A percentile compares a stretch with the other conserved stretches of the same genome.
These are phyloP conservation scores for Platanthera zijinensis DNA, from an alignment of 106 monocot species.

Conservation along the genomic window DNA sequence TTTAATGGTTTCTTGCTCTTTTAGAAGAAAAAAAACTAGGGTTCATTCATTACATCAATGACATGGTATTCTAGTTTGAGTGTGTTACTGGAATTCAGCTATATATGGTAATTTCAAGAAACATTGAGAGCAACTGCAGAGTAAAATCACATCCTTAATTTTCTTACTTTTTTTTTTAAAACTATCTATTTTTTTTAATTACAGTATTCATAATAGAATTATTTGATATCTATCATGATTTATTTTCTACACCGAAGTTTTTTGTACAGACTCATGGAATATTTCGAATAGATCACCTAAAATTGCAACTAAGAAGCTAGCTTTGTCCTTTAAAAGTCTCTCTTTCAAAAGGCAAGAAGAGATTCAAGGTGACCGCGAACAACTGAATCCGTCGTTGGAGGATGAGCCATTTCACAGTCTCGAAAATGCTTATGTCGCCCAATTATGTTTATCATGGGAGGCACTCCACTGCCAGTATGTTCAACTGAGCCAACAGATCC, in stretches of 20 bases:
- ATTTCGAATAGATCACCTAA: constrained; percentile 41
- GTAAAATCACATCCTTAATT: not conserved
- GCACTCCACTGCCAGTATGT: constrained; percentile 72
- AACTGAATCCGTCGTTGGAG: constrained; percentile 30
- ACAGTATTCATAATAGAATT: not conserved
- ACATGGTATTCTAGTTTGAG: not conserved
- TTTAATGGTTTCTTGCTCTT: no score
- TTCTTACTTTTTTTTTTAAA: no score
- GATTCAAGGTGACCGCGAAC: constrained; percentile 45
- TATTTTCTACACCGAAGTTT: not conserved
- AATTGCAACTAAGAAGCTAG: constrained; percentile 46
- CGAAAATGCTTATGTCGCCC: constrained; percentile 79
- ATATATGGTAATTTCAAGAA: not conserved
- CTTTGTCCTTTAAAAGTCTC: constrained; percentile 42
- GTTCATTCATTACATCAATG: not conserved
- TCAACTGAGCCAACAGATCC: constrained; percentile 39
- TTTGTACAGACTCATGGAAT: constrained; percentile 32
- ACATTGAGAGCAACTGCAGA: not conserved
- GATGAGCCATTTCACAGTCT: constrained; percentile 48
- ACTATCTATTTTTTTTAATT: not conserved
- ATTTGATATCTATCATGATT: not conserved
- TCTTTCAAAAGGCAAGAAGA: constrained; percentile 63
- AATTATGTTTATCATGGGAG: constrained; percentile 74
- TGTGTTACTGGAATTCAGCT: not conserved
- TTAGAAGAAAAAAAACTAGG: no score